Evolutionary conservation across 371 early-diverging fungal genomes (phyloP).

Genomic region (Circinella minor): DNA sequence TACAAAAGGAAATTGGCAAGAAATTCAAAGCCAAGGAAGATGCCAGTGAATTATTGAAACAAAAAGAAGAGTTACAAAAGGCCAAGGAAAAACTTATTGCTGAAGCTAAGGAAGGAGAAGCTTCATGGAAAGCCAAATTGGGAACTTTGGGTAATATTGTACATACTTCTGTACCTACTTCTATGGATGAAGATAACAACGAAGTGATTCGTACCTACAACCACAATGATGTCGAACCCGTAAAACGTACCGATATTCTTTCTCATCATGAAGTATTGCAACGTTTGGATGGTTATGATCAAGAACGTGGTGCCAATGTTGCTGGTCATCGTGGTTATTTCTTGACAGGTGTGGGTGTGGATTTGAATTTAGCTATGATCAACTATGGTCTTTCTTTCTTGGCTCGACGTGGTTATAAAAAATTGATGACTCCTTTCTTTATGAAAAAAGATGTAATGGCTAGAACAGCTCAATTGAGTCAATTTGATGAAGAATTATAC

Average conservation of each 20-base stretch:
- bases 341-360: conserved; percentile 94
- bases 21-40: conserved; percentile 94
- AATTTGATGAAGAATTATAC: conserved; percentile 99
- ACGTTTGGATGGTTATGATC: conserved; percentile 92
- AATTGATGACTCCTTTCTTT: conserved; percentile 99
- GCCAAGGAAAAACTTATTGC: conserved; percentile 73
- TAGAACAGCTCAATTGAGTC: conserved; percentile 97
- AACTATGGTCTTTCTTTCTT: conserved; percentile 98
- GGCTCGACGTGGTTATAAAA: conserved; percentile 85
- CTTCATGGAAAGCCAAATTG: conserved; percentile 71
- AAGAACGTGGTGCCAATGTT: conserved; percentile 94
- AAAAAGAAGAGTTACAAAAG: conserved; percentile 76
- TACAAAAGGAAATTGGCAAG: conserved; percentile 91
- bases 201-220: conserved; percentile 74
- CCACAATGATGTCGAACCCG: conserved; percentile 61
- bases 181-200: conserved; percentile 92
- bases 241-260: conserved; percentile 74
- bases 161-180: conserved; percentile 90
- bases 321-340: conserved; percentile 99
- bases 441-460: conserved; percentile 99
- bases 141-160: conserved; percentile 94
- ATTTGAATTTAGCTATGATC: conserved; percentile 95
- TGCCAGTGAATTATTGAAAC: conserved; percentile 73
- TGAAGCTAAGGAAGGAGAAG: conserved; percentile 79
- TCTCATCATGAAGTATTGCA: conserved; percentile 95